phyloP scores from a whole-genome alignment of 208 protist genomes.

The Wallacemonas sp. region DNA sequence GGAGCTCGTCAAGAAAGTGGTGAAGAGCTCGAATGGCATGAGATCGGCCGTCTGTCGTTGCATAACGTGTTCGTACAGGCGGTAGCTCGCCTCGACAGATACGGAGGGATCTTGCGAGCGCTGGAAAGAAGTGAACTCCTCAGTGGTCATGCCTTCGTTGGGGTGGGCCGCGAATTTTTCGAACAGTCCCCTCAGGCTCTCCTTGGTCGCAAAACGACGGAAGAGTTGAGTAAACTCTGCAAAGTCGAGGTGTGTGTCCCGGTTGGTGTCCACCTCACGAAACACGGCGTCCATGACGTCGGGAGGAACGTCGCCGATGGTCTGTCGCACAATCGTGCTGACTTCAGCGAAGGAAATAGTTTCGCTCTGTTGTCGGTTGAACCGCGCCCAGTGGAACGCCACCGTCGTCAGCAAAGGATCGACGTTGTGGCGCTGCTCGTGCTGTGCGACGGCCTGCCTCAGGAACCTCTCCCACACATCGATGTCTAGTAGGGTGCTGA shows the following conservation, averaged over 20 bases:
- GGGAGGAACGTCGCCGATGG: slow-evolving; percentile 25
- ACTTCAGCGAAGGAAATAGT: slow-evolving; percentile 22
- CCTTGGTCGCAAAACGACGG: slow-evolving; percentile 22
- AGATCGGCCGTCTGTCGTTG: neutral
- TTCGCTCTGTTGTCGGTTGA: slow-evolving; percentile 2
- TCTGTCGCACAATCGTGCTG: slow-evolving; percentile 14
- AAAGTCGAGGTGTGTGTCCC: slow-evolving; percentile 26
- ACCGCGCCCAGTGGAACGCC: slow-evolving; percentile 12
- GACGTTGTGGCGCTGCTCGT: slow-evolving; percentile 20
- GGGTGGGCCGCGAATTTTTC: slow-evolving; percentile 12
- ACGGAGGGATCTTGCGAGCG: slow-evolving; percentile 5
- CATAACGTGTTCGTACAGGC: slow-evolving; percentile 6
- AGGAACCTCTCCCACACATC: slow-evolving; percentile 29
- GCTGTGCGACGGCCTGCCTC: slow-evolving; percentile 1
- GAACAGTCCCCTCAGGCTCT: slow-evolving; percentile 32
- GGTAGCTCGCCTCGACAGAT: neutral
- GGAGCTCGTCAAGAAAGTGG: slow-evolving; percentile 16
- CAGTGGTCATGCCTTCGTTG: slow-evolving; percentile 25
- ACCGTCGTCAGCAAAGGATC: slow-evolving; percentile 15
- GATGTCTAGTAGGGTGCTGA: slow-evolving; percentile 24
- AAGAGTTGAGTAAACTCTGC: slow-evolving; percentile 49
- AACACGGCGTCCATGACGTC: slow-evolving; percentile 21
- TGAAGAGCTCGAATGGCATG: slow-evolving; percentile 25
- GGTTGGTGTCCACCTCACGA: slow-evolving; percentile 22
- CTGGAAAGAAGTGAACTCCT: slow-evolving; percentile 38